Base-by-base conservation (phyloP, 495 filamentous ascomycete genomes). In the Lasiosphaeriaceae sp. region DNA sequence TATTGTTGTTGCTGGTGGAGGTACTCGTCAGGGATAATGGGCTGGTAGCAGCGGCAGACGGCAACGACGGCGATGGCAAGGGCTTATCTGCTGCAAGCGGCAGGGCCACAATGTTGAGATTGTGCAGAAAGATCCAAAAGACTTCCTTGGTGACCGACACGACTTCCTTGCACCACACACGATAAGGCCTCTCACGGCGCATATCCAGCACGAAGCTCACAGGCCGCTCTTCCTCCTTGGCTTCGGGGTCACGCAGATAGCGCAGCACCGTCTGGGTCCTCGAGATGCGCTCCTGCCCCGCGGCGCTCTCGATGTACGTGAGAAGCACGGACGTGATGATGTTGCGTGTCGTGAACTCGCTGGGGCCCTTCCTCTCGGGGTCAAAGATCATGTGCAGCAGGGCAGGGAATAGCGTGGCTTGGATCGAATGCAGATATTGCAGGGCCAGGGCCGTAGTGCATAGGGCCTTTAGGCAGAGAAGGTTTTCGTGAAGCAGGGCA, bases 71-170 rank as follows among this genome's bases (percentile, higher is more conserved):
- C 39, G 39, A 43, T 12, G 12, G 39, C 5, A 12, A 43, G 7
- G 5, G 14, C 39, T 43, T 43, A 31, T 31, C 26, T 31, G 26
- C 26, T 9, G 26, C 26, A 9, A 9, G 26, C 21, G 37, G 80
- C 23, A 86, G 64, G 43, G 90, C 83, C 50, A 98, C 82, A 56
- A 97, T 86, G 62, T 97, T 97, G 48, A 93, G 74, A 55, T 92
- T 86, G 67, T 98, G 94, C 53, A 97, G 78, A 74, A 97, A 98
- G 66, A 98, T 98, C 94, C 94, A 98, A 70, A 98, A 98, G 24
- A 97, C 94, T 69, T 98, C 94, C 71, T 97, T 97, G 34, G 90
- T 96, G 45, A 97, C 92, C 61, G 87, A 90, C 50, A 83, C 84
- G 17, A 93, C 84, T 69, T 98, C 94, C 70, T 90, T 93, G 74